These are phyloP conservation scores for Aspergillus haitiensis DNA, from an alignment of 495 filamentous ascomycete species.

Conservation along the genomic window DNA sequence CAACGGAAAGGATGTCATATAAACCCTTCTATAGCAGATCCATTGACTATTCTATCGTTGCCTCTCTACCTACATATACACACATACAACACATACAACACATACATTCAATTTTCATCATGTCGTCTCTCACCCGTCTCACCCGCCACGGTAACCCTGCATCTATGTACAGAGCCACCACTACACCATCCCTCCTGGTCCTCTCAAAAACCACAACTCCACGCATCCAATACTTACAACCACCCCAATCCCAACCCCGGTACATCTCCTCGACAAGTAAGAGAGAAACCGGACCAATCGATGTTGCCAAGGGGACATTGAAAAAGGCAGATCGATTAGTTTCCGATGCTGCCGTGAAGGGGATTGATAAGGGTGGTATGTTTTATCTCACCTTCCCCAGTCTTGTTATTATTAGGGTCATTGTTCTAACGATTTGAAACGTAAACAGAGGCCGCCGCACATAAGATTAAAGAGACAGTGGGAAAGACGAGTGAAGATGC, in stretches of 20 bases:
- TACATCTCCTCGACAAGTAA: slow-evolving; percentile 36
- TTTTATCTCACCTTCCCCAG: slow-evolving; percentile 7
- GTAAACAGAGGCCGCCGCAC: slow-evolving; percentile 51
- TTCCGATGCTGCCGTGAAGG: slow-evolving; percentile 58
- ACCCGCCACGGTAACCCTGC: slow-evolving; percentile 24
- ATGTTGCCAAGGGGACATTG: slow-evolving; percentile 55
- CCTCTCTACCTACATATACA: background rate
- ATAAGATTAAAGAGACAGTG: slow-evolving; percentile 42
- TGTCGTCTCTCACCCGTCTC: slow-evolving; percentile 31
- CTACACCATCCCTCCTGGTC: too few relatives aligned
- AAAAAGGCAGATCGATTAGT: slow-evolving; percentile 56
- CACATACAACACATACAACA: background rate
- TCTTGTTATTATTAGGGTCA: too few relatives aligned
- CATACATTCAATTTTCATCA: slow-evolving; percentile 15
- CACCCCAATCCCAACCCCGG: slow-evolving; percentile 24
- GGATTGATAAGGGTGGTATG: slow-evolving; percentile 60
- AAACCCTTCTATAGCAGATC: too few relatives aligned
- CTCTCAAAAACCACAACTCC: too few relatives aligned
- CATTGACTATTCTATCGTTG: too few relatives aligned
- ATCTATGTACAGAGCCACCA: slow-evolving; percentile 7
- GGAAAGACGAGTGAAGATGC: slow-evolving; percentile 36
- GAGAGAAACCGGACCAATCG: slow-evolving; percentile 40
- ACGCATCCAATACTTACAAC: slow-evolving; percentile 16
- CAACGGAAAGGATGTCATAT: background rate
- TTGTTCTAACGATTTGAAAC: too few relatives aligned